Conservation (phyloP, 495 filamentous ascomycete genomes). For the Penicillium flavigenum region DNA sequence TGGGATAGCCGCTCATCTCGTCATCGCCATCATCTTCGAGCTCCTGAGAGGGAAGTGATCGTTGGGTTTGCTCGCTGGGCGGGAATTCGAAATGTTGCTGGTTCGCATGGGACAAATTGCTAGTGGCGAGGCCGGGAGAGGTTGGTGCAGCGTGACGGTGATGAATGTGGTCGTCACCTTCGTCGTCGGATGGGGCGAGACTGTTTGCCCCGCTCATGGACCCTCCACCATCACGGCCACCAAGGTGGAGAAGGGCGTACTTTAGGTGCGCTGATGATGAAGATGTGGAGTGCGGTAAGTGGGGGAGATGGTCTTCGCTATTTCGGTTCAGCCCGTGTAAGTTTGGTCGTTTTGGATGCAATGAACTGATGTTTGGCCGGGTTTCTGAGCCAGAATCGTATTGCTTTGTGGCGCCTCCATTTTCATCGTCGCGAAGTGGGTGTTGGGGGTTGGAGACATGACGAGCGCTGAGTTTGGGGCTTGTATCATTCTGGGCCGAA, state of each 20-base stretch:
- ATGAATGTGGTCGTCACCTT: constrained; percentile 28
- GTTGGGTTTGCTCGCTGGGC: constrained; percentile 13
- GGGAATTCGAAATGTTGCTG: constrained; percentile 12
- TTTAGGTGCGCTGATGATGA: constrained; percentile 27
- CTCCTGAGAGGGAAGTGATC: constrained; percentile 35
- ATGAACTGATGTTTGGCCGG: constrained; percentile 4
- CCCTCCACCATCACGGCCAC: constrained; percentile 47
- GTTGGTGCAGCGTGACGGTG: constrained; percentile 7
- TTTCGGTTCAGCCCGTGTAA: constrained; percentile 29
- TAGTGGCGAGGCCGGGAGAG: not conserved
- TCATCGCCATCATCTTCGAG: constrained; percentile 53
- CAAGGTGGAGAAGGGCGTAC: constrained; percentile 38
- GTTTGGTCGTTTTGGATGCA: constrained; percentile 19
- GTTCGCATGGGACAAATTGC: constrained; percentile 6
- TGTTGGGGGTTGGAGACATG: constrained; percentile 1
- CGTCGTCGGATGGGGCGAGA: constrained; percentile 43
- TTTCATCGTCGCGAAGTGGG: constrained; percentile 7
- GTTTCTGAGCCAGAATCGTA: constrained; percentile 19
- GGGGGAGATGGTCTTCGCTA: constrained; percentile 39
- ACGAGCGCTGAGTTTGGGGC: not conserved
- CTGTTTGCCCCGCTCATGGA: constrained; percentile 45
- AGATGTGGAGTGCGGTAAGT: constrained; percentile 28
- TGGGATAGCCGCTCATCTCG: constrained; percentile 42
- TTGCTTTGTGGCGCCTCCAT: constrained; percentile 9
- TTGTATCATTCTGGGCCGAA: not conserved